phyloP scores from a whole-genome alignment of 2,329 filamentous ascomycete genomes.

The Thielaviopsis punctulata region DNA sequence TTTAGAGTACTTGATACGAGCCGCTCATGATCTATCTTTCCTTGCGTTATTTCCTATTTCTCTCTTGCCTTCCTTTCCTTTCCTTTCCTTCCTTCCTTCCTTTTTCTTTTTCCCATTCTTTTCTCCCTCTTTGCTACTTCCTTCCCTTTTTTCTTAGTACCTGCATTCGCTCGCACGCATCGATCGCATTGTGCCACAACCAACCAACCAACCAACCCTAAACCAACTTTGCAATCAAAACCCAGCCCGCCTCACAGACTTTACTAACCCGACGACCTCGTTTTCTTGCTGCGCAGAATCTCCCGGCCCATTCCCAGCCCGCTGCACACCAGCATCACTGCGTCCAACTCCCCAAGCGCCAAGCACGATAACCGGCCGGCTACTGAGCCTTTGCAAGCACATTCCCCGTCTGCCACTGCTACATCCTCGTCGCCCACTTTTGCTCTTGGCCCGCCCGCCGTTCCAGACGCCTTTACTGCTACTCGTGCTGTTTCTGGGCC shows the following conservation, averaged over 20 bases:
- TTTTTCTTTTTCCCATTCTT: not conserved
- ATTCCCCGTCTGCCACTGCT: not conserved
- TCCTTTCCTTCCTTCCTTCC: slow-evolving; percentile 1
- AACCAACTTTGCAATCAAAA: not conserved
- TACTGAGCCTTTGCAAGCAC: slow-evolving; percentile 7
- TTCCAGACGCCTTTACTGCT: not conserved
- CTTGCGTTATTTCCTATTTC: slow-evolving; percentile 1
- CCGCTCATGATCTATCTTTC: not conserved
- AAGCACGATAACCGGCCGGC: slow-evolving; percentile 7
- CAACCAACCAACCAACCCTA: not conserved
- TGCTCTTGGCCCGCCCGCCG: not conserved
- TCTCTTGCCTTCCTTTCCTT: not conserved
- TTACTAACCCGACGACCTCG: not conserved
- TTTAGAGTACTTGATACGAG: not conserved
- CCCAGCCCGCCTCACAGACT: too few species aligned
- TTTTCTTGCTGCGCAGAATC: not conserved
- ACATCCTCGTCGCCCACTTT: not conserved
- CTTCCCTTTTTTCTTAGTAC: not conserved
- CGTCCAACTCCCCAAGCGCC: not conserved
- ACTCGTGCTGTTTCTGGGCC: too few species aligned
- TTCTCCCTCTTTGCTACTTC: not conserved
- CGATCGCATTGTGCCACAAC: not conserved
- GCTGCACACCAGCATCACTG: slow-evolving; percentile 8
- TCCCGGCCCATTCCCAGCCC: slow-evolving; percentile 9
- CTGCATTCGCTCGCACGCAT: not conserved